Conservation (phyloP, 2,329 filamentous ascomycete species). For the Claviceps sp. region DNA sequence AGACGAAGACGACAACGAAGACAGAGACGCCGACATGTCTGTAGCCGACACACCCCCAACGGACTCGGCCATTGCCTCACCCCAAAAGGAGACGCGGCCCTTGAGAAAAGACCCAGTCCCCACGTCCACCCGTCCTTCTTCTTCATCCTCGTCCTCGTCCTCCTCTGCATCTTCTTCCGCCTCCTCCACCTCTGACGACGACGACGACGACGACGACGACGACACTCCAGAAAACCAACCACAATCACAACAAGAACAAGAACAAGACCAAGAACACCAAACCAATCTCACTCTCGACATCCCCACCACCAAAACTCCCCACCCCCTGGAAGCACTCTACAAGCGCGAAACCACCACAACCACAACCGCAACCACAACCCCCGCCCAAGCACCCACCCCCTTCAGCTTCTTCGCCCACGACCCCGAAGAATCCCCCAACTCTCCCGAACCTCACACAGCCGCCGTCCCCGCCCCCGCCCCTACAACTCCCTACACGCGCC, state of each 20-base stretch:
- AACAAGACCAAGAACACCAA: constrained; percentile 11
- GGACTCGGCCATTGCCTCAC: not conserved
- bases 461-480: constrained; percentile 16
- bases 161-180: not conserved
- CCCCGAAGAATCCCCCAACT: constrained; percentile 29
- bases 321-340: constrained; percentile 86
- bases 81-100: not conserved
- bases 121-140: not conserved
- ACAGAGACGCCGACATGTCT: not conserved
- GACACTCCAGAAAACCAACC: not conserved
- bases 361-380: constrained; percentile 7
- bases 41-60: not conserved
- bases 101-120: not conserved
- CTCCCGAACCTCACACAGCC: constrained; percentile 21
- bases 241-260: not conserved
- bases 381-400: constrained; percentile 26
- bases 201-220: not conserved
- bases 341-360: constrained; percentile 44
- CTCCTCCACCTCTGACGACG: not conserved
- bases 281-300: constrained; percentile 41
- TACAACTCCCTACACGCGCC: constrained; percentile 70
- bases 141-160: not conserved
- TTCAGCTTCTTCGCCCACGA: constrained; percentile 69
- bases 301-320: constrained; percentile 38
- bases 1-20: constrained; percentile 18